Evolutionary conservation across 768 basidiomycete species (phyloP).

Genomic region (Russula foetens): DNA sequence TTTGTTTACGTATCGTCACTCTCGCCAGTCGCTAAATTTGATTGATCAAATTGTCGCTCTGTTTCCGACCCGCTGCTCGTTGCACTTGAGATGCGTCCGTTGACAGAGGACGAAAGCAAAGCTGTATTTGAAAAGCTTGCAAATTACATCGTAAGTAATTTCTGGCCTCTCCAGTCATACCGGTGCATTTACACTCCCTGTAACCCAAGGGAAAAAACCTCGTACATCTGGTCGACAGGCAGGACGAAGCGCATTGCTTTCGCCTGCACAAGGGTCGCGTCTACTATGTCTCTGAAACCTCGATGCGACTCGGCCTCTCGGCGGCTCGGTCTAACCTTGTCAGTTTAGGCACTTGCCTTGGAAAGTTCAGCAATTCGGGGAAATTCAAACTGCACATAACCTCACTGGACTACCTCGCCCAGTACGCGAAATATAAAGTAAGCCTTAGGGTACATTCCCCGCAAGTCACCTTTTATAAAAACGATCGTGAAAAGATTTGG

Average conservation of each 20-base stretch:
- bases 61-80: background rate
- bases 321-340: constrained; percentile 89
- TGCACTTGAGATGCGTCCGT: constrained; percentile 63
- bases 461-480: background rate
- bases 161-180: background rate
- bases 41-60: background rate
- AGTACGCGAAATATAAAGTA: constrained; percentile 98
- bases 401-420: constrained; percentile 83
- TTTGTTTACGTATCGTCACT: too few relatives aligned
- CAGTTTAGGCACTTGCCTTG: constrained; percentile 92
- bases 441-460: constrained; percentile 11
- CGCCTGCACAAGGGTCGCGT: constrained; percentile 91
- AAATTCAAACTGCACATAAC: constrained; percentile 98
- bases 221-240: constrained; percentile 88
- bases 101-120: constrained; percentile 97
- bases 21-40: too few relatives aligned
- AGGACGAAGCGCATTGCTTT: constrained; percentile 94
- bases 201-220: constrained; percentile 84
- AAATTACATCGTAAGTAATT: constrained; percentile 76
- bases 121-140: constrained; percentile 94
- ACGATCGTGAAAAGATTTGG: constrained; percentile 62
- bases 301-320: constrained; percentile 88
- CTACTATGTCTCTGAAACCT: constrained; percentile 92
- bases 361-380: constrained; percentile 94
- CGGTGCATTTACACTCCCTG: background rate